Evolutionary conservation across 2,329 filamentous ascomycete genomes (phyloP), one percentile per base, ranked within the genome.

Genomic region (Stemphylium vesicarium): DNA sequence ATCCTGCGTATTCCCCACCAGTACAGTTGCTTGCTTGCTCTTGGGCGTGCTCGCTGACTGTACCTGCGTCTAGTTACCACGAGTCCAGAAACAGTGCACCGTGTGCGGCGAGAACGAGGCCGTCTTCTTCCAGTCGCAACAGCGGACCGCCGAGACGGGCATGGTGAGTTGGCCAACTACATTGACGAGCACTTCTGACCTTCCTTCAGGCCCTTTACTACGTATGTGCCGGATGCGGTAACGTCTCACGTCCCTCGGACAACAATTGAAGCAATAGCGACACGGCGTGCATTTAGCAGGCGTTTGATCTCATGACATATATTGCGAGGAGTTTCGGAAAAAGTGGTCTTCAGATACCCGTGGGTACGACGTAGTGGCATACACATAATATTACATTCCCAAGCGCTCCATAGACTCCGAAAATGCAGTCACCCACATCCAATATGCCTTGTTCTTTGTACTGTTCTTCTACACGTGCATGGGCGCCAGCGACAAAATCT

Each of bases 71-170:
- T 85, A 97, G 93, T 90, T 98, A 76, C 95, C 95, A 62, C 89
- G 93, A 70, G 88, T 92, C 69, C 91, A 92, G 75, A 92, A 90
- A 79, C 84, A 84, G 57, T 99, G 95, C 80, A 92, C 92, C 47
- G 84, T 82, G 66, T 99, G 96, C 82, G 84, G 85, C 64, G 90
- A 95, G 76, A 86, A 87, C 66, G 93, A 98, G 79, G 92, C 93
- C 40, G 96, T 99, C 56, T 99, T 96, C 81, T 99, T 99, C 82
- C 95, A 99, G 81, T 97, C 93, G 59, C 95, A 99, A 76, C 93
- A 98, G 81, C 90, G 95, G 78, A 96, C 90, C 66, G 91, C 92
- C 43, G 93, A 98, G 78, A 99, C 95, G 39, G 95, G 95, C 80
- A 99, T 99, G 95, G 95, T 98, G 79, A 66, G 64, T 49, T 15